Percentiles rank a stretch among this genome's conserved stretches.
phyloP scores from a whole-genome alignment of 257 asterid genomes.

The Hygrophila difformis region DNA sequence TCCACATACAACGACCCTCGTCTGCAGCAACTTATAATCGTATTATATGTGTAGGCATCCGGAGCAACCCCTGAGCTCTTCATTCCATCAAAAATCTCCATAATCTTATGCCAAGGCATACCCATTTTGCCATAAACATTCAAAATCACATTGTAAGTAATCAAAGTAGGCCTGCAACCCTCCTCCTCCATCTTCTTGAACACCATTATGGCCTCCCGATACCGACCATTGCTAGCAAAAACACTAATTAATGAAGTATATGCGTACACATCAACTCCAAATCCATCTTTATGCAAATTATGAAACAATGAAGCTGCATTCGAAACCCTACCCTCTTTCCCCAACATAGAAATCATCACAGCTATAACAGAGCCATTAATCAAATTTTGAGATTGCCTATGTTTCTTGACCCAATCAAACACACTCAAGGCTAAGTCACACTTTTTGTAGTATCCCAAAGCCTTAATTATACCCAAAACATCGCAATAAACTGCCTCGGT shows the following conservation, averaged over 20 bases:
- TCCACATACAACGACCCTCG: slow-evolving; percentile 76
- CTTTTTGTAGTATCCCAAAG: slow-evolving; percentile 49
- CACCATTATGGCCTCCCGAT: slow-evolving; percentile 68
- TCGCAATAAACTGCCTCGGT: slow-evolving; percentile 30
- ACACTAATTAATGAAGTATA: slow-evolving; percentile 74
- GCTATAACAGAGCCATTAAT: slow-evolving; percentile 61
- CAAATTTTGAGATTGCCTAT: slow-evolving; percentile 25
- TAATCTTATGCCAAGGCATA: slow-evolving; percentile 81
- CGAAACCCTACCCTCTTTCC: slow-evolving; percentile 57
- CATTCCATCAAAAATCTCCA: slow-evolving; percentile 54
- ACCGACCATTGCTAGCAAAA: slow-evolving; percentile 48
- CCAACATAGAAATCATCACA: slow-evolving; percentile 64
- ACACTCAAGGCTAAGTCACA: slow-evolving; percentile 58
- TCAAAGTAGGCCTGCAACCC: slow-evolving; percentile 69
- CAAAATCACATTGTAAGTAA: slow-evolving; percentile 81
- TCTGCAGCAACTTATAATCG: slow-evolving; percentile 72
- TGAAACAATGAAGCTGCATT: slow-evolving; percentile 61
- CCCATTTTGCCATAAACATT: slow-evolving; percentile 94
- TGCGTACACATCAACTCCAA: slow-evolving; percentile 62
- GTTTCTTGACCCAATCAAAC: slow-evolving; percentile 52
- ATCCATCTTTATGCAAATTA: slow-evolving; percentile 53
- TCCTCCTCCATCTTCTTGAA: slow-evolving; percentile 90
- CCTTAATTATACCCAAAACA: slow-evolving; percentile 62
- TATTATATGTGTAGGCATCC: slow-evolving; percentile 85
- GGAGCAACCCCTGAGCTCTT: slow-evolving; percentile 58